A percentile compares a stretch with the other conserved stretches of the same genome.
phyloP scores from a whole-genome alignment of 2,329 filamentous ascomycete genomes.

The Penicillium italicum region DNA sequence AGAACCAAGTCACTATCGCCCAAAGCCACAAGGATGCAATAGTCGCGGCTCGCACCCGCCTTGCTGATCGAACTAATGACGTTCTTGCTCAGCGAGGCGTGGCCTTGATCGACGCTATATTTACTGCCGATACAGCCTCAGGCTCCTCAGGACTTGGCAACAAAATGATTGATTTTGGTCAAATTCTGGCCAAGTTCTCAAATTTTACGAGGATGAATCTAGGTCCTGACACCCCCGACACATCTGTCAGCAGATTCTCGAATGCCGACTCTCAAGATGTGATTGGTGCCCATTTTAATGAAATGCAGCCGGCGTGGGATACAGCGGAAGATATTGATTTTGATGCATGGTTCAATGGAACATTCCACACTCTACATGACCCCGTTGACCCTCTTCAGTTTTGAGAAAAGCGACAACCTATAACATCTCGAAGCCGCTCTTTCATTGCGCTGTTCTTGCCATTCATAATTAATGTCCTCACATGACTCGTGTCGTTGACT shows the following conservation, averaged over 20 bases:
- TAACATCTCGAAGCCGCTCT: too few species aligned
- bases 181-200: constrained; percentile 22
- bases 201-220: constrained; percentile 19
- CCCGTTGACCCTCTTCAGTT: constrained; percentile 2
- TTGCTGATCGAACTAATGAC: constrained; percentile 20
- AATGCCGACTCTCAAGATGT: constrained; percentile 11
- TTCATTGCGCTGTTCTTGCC: neutral
- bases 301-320: constrained; percentile 21
- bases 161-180: constrained; percentile 19
- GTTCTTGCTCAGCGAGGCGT: constrained; percentile 26
- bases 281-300: constrained; percentile 13
- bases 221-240: constrained; percentile 13
- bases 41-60: constrained; percentile 20
- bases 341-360: constrained; percentile 26
- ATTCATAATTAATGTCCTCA: neutral
- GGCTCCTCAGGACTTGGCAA: constrained; percentile 3
- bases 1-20: constrained; percentile 12
- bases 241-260: constrained; percentile 12
- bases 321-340: constrained; percentile 24
- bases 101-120: constrained; percentile 26
- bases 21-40: constrained; percentile 23
- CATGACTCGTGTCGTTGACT: constrained; percentile 8
- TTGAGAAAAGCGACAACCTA: neutral
- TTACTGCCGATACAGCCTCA: constrained; percentile 15
- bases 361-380: constrained; percentile 20